These are phyloP conservation scores for Rhizophagus prolifer DNA, from an alignment of 192 early-diverging fungal genomes.

Conservation along the genomic window DNA sequence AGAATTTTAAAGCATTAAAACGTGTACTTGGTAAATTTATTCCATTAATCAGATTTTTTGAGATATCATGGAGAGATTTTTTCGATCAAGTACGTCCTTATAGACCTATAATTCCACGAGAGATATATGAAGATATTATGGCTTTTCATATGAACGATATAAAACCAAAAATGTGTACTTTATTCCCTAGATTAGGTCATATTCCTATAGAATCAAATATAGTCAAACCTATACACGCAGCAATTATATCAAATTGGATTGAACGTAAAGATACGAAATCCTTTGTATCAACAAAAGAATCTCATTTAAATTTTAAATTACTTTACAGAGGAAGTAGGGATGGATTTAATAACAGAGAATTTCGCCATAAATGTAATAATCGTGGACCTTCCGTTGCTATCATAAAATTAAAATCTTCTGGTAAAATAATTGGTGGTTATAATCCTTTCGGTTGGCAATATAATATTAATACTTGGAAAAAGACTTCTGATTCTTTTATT, in stretches of 20 bases:
- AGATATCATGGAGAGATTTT: slow-evolving; percentile 17
- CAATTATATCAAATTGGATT: neutral
- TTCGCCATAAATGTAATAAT: neutral
- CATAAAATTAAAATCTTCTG: neutral
- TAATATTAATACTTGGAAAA: neutral
- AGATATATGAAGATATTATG: slow-evolving; percentile 6
- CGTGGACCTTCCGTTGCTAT: neutral
- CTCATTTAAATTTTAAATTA: slow-evolving; percentile 1
- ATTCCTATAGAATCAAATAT: neutral
- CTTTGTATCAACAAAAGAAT: neutral
- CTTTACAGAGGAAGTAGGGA: slow-evolving; percentile 9
- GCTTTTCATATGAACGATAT: neutral
- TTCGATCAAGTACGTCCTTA: slow-evolving; percentile 10
- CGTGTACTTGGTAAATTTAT: neutral
- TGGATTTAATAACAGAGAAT: neutral
- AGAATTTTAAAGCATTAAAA: neutral
- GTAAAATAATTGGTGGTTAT: slow-evolving; percentile 9
- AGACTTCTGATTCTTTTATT: neutral
- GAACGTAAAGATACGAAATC: neutral
- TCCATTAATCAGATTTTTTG: slow-evolving; percentile 12
- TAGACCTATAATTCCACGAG: neutral
- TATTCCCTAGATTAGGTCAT: neutral
- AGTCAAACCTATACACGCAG: neutral
- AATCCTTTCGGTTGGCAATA: neutral
- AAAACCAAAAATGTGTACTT: neutral